phyloP scores from a whole-genome alignment of 257 asterid genomes.

The Plantago major region DNA sequence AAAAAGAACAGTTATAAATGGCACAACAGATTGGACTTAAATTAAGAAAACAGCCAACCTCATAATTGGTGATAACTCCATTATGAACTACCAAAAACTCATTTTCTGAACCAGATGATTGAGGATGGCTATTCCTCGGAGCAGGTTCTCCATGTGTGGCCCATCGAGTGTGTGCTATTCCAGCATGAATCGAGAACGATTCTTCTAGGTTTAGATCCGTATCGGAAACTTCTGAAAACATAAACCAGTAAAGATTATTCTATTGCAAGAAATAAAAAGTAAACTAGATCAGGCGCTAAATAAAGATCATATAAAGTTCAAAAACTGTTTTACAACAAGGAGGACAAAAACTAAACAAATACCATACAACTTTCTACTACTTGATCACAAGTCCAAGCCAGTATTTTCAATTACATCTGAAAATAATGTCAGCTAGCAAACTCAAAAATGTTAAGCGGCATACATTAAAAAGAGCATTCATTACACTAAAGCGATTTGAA shows the following conservation, averaged over 20 bases:
- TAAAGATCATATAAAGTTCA: too few species aligned
- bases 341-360: neutral
- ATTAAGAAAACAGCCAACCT: constrained; percentile 37
- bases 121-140: constrained; percentile 96
- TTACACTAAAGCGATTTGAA: too few species aligned
- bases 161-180: constrained; percentile 99
- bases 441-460: too few species aligned
- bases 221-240: constrained; percentile 66
- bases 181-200: constrained; percentile 80
- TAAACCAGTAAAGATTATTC: constrained; percentile 13
- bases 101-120: constrained; percentile 68
- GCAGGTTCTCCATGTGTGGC: constrained; percentile 99
- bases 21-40: neutral
- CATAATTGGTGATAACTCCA: constrained; percentile 92
- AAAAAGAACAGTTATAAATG: neutral
- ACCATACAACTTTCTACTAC: neutral
- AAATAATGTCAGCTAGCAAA: too few species aligned
- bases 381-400: too few species aligned
- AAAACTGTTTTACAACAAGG: too few species aligned
- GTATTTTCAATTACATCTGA: too few species aligned
- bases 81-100: constrained; percentile 94
- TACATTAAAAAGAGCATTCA: too few species aligned
- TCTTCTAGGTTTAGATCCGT: constrained; percentile 77
- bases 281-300: neutral
- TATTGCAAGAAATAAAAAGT: neutral